These are phyloP conservation scores for Coprinellus aureogranulatus DNA, from an alignment of 768 basidiomycete species.

Conservation along the genomic window DNA sequence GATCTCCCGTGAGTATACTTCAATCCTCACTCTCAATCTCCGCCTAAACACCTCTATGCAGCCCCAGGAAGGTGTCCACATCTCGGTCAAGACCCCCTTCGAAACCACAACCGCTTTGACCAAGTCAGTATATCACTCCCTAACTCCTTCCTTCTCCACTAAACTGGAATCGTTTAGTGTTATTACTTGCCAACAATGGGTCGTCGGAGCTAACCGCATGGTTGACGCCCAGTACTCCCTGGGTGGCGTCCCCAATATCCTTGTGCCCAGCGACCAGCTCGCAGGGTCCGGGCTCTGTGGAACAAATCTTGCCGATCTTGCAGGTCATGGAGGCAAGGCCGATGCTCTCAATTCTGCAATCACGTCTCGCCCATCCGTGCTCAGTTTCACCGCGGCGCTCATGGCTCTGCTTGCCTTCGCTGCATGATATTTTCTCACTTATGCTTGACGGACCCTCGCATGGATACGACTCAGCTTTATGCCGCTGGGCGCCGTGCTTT, in stretches of 20 bases:
- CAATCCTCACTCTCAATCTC: not conserved
- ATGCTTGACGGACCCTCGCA: too few relatives aligned
- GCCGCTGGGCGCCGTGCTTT: too few relatives aligned
- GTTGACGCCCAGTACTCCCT: constrained; percentile 60
- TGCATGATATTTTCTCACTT: too few relatives aligned
- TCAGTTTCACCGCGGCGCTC: too few relatives aligned
- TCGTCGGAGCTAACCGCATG: constrained; percentile 63
- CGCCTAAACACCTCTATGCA: constrained; percentile 19
- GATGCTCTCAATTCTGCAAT: not conserved
- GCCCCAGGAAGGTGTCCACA: constrained; percentile 55
- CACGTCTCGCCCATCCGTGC: not conserved
- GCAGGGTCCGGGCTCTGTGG: constrained; percentile 40
- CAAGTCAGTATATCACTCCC: constrained; percentile 46
- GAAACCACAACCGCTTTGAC: constrained; percentile 44
- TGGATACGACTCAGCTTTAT: too few relatives aligned
- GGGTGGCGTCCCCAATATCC: constrained; percentile 60
- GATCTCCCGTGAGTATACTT: constrained; percentile 54
- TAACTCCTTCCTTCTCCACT: too few relatives aligned
- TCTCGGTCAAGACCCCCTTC: constrained; percentile 60
- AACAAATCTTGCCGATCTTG: constrained; percentile 13
- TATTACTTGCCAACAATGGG: constrained; percentile 65
- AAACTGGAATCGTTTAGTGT: too few relatives aligned
- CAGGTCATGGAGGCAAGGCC: not conserved
- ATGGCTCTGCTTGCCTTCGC: too few relatives aligned
- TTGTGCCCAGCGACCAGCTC: constrained; percentile 42